Percentiles rank a stretch among this genome's conserved stretches.
These are phyloP conservation scores for Papiliotrema fonsecae DNA, from an alignment of 1,284 basidiomycete genomes.

Conservation along the genomic window DNA sequence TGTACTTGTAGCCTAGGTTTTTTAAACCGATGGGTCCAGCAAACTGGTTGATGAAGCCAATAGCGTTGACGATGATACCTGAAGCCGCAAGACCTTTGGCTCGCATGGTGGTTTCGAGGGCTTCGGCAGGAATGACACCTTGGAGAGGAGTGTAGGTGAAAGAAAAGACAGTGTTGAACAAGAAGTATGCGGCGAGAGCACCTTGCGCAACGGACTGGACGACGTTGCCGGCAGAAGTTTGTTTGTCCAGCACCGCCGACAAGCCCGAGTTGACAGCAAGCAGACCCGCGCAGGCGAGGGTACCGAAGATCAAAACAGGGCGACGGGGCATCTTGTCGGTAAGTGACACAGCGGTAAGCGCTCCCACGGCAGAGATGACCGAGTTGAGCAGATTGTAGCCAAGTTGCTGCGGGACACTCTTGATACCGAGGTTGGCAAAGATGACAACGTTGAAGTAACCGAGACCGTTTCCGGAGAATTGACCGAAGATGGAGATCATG, in stretches of 20 bases:
- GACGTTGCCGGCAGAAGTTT: constrained; percentile 13
- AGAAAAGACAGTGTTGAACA: constrained; percentile 30
- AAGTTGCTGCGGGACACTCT: constrained; percentile 42
- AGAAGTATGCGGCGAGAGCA: constrained; percentile 49
- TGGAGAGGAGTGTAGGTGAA: constrained; percentile 47
- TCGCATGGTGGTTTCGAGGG: constrained; percentile 55
- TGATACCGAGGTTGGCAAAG: constrained; percentile 25
- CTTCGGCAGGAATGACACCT: constrained; percentile 58
- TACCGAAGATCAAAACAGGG: constrained; percentile 31
- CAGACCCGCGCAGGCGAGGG: constrained; percentile 24
- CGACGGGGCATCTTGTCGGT: constrained; percentile 33
- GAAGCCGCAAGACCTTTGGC: constrained; percentile 57
- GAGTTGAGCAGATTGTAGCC: constrained; percentile 58
- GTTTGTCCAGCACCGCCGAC: constrained; percentile 22
- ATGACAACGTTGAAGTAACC: constrained; percentile 51
- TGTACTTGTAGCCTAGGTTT: constrained; percentile 46
- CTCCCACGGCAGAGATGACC: constrained; percentile 54
- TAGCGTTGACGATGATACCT: constrained; percentile 51
- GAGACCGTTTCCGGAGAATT: constrained; percentile 53
- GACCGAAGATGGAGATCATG: constrained; percentile 47
- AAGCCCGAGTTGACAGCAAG: constrained; percentile 39
- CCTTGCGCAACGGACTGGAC: constrained; percentile 35
- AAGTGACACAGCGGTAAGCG: constrained; percentile 39
- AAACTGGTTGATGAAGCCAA: constrained; percentile 54
- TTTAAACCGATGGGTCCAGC: constrained; percentile 50